Conservation (phyloP, 441 rosid genomes). For the Flueggea neowawraea region DNA sequence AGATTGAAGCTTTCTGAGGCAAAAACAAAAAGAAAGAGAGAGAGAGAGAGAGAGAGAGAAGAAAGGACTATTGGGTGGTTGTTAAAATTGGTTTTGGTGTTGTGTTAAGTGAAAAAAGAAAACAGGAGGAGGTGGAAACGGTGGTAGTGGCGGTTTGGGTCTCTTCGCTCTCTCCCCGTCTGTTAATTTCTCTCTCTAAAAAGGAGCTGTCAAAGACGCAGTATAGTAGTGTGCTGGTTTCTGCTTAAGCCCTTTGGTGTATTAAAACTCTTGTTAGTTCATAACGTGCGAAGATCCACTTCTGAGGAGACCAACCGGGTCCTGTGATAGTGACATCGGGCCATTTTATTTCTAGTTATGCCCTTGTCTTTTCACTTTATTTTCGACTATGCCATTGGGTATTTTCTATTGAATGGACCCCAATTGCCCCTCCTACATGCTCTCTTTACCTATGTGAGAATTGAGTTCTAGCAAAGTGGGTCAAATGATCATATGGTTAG, state of each 20-base stretch:
- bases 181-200: background rate
- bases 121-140: background rate
- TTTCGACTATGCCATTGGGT: no score
- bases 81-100: background rate
- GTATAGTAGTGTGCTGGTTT: no score
- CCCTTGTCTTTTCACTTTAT: slow-evolving; percentile 1
- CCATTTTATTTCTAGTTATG: slow-evolving; percentile 6
- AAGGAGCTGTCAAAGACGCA: no score
- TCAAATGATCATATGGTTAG: no score
- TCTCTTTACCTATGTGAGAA: no score
- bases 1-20: background rate
- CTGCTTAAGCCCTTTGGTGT: no score
- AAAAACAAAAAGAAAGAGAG: background rate
- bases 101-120: background rate
- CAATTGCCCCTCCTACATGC: no score
- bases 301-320: slow-evolving; percentile 55
- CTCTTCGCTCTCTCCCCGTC: background rate
- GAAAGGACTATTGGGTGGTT: slow-evolving; percentile 1
- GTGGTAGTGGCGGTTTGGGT: background rate
- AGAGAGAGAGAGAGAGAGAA: slow-evolving; percentile 7
- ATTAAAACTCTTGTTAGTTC: background rate
- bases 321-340: slow-evolving; percentile 32
- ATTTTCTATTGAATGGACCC: no score
- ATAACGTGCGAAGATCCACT: slow-evolving; percentile 64
- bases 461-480: no score